These are phyloP conservation scores for Draba incana DNA, from an alignment of 345 rosid species.

Conservation along the genomic window DNA sequence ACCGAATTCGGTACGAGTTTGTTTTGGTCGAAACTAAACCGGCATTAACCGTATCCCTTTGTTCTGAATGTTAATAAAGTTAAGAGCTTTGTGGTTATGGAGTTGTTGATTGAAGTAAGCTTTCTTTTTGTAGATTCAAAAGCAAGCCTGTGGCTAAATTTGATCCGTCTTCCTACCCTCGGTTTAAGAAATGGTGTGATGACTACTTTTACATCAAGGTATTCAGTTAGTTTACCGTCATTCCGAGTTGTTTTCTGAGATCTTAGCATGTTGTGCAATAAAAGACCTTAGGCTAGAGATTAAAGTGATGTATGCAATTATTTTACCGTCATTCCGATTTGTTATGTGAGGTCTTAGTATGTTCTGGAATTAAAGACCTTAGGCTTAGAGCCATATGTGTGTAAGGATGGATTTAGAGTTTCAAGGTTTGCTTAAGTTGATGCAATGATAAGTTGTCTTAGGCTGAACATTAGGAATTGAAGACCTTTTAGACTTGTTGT, in stretches of 20 bases:
- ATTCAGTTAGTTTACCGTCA: background rate
- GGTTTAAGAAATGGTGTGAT: slow-evolving; percentile 97
- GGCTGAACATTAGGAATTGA: no score
- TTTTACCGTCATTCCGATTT: background rate
- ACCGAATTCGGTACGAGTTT: no score
- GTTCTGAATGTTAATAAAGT: background rate
- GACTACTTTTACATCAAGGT: slow-evolving; percentile 95
- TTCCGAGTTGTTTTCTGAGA: background rate
- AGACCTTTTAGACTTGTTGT: background rate
- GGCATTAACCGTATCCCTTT: background rate
- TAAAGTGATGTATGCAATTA: slow-evolving; percentile 6
- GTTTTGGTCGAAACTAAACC: no score
- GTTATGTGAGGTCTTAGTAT: slow-evolving; percentile 17
- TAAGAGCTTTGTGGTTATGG: slow-evolving; percentile 17
- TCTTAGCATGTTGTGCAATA: slow-evolving; percentile 18
- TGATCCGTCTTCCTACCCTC: slow-evolving; percentile 82
- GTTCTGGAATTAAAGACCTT: slow-evolving; percentile 3
- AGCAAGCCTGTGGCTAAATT: slow-evolving; percentile 83
- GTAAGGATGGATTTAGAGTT: slow-evolving; percentile 4
- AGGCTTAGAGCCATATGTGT: background rate
- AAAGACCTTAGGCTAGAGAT: background rate
- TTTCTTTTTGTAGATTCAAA: slow-evolving; percentile 62
- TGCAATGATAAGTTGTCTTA: slow-evolving; percentile 2
- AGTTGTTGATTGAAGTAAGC: background rate
- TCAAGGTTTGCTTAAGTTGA: slow-evolving; percentile 13